Base-by-base conservation (phyloP, 2,329 filamentous ascomycete genomes). In the Monosporascus sp. region DNA sequence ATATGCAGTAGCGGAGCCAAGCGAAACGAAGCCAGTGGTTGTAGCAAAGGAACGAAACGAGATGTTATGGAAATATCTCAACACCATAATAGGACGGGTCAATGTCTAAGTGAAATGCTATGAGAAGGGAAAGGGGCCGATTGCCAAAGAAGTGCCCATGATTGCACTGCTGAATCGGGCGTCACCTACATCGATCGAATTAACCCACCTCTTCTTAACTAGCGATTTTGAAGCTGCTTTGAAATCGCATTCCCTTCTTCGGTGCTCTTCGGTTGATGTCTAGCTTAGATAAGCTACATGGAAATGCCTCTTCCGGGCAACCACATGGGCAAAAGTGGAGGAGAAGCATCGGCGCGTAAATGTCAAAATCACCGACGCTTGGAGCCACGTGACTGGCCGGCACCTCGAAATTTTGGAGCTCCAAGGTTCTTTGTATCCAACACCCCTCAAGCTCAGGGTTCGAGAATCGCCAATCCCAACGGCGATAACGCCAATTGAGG, bases 171-270 rank as follows among this genome's bases (percentile, higher is more conserved):
- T 19, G 7, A 35, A 35, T 35, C 31, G 1, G 31, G 11, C 9
- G 11, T 20, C 57, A 65, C 63, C 64, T 65, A 64, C 63, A 65
- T 20, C 58, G 58, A 62, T 58, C 56, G 50, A 55, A 53, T 48
- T 51, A 49, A 51, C 47, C 48, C 52, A 59, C 57, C 57, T 62
- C 55, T 31, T 22, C 37, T 52, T 45, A 43, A 43, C 22, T 48
- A 50, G 45, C 46, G 43, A 50, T 50, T 60, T 57, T 58, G 60
- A 57, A 58, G 56, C 55, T 71, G 69, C 68, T 71, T 70, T 71
- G 68, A 71, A 71, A 71, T 71, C 69, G 60, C 52, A 51, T 50
- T 49, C 49, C 38, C 37, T n/a, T 41, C 53, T 55, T 48, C 53
- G 22, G 38, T 41, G 19, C 17, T n/a, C 17, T 46, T 46, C 20